These are phyloP conservation scores for Ustilago hordei DNA, from an alignment of 1,284 basidiomycete genomes.

Conservation along the genomic window DNA sequence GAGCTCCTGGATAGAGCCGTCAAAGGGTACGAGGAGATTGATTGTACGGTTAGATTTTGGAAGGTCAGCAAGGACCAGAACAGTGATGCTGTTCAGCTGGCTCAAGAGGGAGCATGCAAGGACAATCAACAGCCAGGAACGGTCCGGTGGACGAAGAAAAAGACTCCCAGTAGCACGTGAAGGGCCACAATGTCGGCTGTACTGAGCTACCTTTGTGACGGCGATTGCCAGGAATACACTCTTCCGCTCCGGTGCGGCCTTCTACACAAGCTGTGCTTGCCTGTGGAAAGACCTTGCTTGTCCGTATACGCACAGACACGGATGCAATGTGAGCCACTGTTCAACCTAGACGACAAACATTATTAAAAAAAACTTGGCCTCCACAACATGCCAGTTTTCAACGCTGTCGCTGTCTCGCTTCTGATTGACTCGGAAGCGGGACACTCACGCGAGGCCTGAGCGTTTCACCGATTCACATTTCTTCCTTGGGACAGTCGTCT, in stretches of 20 bases:
- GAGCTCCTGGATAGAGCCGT: constrained; percentile 64
- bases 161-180: constrained; percentile 21
- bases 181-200: neutral
- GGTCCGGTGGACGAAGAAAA: constrained; percentile 63
- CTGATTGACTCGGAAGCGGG: constrained; percentile 9
- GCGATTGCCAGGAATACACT: too few species aligned
- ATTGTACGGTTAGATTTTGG: constrained; percentile 68
- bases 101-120: constrained; percentile 62
- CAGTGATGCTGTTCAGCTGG: constrained; percentile 49
- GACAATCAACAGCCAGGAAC: constrained; percentile 57
- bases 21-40: constrained; percentile 61
- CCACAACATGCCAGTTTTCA: constrained; percentile 4
- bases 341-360: neutral
- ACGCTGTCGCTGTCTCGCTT: neutral
- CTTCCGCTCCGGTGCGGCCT: too few species aligned
- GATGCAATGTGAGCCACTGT: too few species aligned
- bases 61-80: constrained; percentile 56
- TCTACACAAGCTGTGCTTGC: neutral
- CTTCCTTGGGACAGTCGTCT: neutral
- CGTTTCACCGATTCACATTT: neutral
- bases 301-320: too few species aligned
- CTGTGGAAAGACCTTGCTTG: neutral
- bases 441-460: constrained; percentile 6
- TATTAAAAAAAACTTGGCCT: neutral
- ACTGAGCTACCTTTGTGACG: too few species aligned